Conservation (phyloP, 768 basidiomycete genomes). For the Lactifluus pinguis region DNA sequence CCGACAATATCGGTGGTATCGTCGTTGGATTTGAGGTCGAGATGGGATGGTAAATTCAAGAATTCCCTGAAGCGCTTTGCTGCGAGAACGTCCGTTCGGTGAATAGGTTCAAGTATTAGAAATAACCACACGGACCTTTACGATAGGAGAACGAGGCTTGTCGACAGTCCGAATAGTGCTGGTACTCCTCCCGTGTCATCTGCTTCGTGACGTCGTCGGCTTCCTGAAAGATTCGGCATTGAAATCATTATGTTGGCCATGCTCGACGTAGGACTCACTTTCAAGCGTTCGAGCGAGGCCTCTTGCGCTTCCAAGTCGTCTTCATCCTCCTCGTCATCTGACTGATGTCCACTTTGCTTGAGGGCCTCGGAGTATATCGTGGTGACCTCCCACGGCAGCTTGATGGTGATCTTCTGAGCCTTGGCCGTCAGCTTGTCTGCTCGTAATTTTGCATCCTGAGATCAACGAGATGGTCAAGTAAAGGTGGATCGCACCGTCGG, state of each 20-base stretch:
- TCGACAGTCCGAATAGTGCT: conserved; percentile 93
- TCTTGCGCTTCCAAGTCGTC: conserved; percentile 95
- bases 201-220: conserved; percentile 90
- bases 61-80: conserved; percentile 95
- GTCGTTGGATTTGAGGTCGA: conserved; percentile 86
- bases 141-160: conserved; percentile 96
- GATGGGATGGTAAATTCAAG: conserved; percentile 75
- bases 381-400: conserved; percentile 91
- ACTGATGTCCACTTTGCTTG: conserved; percentile 34
- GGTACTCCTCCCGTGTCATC: conserved; percentile 96
- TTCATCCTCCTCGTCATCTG: conserved; percentile 94
- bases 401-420: conserved; percentile 88
- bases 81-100: conserved; percentile 24
- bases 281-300: conserved; percentile 81
- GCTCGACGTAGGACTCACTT: conserved; percentile 32
- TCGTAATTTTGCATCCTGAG: not conserved
- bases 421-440: conserved; percentile 73
- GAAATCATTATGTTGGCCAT: not conserved
- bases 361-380: conserved; percentile 89
- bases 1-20: conserved; percentile 96
- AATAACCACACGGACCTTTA: conserved; percentile 54
- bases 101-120: not conserved
- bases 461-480: not conserved
- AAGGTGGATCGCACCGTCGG: conserved; percentile 46
- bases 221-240: conserved; percentile 42